Evolutionary conservation across 352 stramenopile species (phyloP).

Genomic region (Phytophthora ohioensis): DNA sequence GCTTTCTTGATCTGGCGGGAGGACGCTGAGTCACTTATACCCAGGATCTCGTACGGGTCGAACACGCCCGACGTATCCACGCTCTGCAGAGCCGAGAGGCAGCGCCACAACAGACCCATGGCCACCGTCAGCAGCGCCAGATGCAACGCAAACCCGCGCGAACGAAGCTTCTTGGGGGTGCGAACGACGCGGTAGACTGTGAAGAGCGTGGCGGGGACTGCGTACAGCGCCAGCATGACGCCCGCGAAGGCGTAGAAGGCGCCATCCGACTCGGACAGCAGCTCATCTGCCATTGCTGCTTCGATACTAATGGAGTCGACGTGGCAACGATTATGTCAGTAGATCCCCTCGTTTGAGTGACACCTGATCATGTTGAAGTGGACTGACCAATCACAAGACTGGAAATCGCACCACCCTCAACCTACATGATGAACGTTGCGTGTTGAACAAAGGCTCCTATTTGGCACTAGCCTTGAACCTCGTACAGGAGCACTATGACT

Average conservation of each 20-base stretch:
- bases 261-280: slow-evolving; percentile 73
- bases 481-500: too few relatives aligned
- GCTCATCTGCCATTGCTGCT: slow-evolving; percentile 27
- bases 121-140: slow-evolving; percentile 62
- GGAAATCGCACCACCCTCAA: too few relatives aligned
- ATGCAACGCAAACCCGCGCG: slow-evolving; percentile 58
- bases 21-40: slow-evolving; percentile 64
- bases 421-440: too few relatives aligned
- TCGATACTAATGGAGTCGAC: neutral
- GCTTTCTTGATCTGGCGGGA: slow-evolving; percentile 78
- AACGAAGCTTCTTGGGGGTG: slow-evolving; percentile 56
- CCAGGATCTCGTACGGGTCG: slow-evolving; percentile 88
- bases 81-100: slow-evolving; percentile 67
- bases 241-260: slow-evolving; percentile 86
- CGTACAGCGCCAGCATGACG: slow-evolving; percentile 86
- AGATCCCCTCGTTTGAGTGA: too few relatives aligned
- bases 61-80: slow-evolving; percentile 83
- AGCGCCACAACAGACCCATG: slow-evolving; percentile 52
- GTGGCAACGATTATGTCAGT: too few relatives aligned
- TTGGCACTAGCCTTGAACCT: too few relatives aligned
- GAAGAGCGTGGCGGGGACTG: slow-evolving; percentile 67
- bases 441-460: too few relatives aligned
- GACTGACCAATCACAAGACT: too few relatives aligned
- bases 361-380: too few relatives aligned
- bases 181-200: slow-evolving; percentile 59